A percentile compares a stretch with the other conserved stretches of the same genome.
These are phyloP conservation scores for Curvularia hawaiiensis DNA, from an alignment of 2,329 filamentous ascomycete genomes.

Conservation along the genomic window DNA sequence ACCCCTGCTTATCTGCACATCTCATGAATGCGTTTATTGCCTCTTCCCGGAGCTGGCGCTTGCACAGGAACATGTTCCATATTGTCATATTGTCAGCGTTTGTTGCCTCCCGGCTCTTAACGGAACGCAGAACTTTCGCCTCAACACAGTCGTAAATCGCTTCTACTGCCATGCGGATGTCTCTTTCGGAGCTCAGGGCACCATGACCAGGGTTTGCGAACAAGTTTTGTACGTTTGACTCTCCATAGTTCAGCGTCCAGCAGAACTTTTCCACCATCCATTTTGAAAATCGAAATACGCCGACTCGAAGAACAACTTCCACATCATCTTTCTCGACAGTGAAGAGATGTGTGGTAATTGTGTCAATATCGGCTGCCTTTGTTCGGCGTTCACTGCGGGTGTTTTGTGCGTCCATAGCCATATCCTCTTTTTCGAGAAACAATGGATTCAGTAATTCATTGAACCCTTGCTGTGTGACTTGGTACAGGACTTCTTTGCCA, in stretches of 20 bases:
- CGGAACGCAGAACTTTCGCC: conserved; percentile 15
- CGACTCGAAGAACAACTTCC: conserved; percentile 25
- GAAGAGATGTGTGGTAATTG: conserved; percentile 22
- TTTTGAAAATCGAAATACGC: conserved; percentile 36
- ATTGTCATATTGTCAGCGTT: conserved; percentile 20
- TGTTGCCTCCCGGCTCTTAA: conserved; percentile 16
- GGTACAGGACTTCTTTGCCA: conserved; percentile 86
- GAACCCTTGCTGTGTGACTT: conserved; percentile 88
- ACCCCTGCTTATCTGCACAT: conserved; percentile 20
- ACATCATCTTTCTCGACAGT: conserved; percentile 17
- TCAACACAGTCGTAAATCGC: conserved; percentile 25
- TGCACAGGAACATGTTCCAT: conserved; percentile 34
- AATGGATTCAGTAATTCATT: conserved; percentile 89
- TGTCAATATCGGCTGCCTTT: conserved; percentile 28
- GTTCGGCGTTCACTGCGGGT: conserved; percentile 39
- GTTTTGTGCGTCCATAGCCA: conserved; percentile 68
- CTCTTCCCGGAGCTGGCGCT: conserved; percentile 30
- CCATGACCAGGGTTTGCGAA: conserved; percentile 14
- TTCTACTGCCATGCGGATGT: conserved; percentile 13
- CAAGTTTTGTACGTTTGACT: conserved; percentile 9
- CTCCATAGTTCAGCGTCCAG: conserved; percentile 14
- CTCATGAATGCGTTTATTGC: conserved; percentile 21
- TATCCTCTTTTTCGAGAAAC: conserved; percentile 80
- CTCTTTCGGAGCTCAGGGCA: conserved; percentile 7
- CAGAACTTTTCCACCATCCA: conserved; percentile 31